Evolutionary conservation across 2,329 filamentous ascomycete species (phyloP).

Genomic region (Orbilia ellipsospora): DNA sequence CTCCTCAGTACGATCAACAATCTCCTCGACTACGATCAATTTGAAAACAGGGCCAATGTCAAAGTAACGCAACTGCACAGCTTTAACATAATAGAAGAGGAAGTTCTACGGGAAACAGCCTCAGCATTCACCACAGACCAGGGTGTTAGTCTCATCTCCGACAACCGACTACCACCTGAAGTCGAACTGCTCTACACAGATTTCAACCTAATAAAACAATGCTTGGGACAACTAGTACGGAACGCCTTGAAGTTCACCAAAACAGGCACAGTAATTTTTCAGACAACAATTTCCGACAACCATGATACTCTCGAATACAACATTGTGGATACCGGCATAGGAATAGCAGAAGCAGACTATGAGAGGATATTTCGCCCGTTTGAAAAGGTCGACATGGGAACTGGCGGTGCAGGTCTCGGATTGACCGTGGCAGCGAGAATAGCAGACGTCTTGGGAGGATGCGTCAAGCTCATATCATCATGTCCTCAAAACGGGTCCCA

Average conservation of each 20-base stretch:
- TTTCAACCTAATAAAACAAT: slow-evolving; percentile 63
- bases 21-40: slow-evolving; percentile 45
- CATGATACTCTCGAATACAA: slow-evolving; percentile 62
- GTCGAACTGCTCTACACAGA: slow-evolving; percentile 62
- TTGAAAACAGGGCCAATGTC: slow-evolving; percentile 63
- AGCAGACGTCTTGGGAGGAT: slow-evolving; percentile 63
- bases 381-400: slow-evolving; percentile 63
- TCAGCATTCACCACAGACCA: slow-evolving; percentile 50
- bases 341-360: slow-evolving; percentile 62
- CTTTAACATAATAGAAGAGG: slow-evolving; percentile 60
- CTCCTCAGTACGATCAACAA: slow-evolving; percentile 49
- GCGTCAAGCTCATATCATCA: slow-evolving; percentile 62
- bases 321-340: slow-evolving; percentile 64
- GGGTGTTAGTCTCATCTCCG: slow-evolving; percentile 61
- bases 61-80: slow-evolving; percentile 60
- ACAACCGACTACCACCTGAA: slow-evolving; percentile 60
- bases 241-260: slow-evolving; percentile 64
- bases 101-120: slow-evolving; percentile 60
- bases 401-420: slow-evolving; percentile 64
- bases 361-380: slow-evolving; percentile 64
- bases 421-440: slow-evolving; percentile 64
- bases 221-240: slow-evolving; percentile 63
- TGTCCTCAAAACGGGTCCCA: slow-evolving; percentile 62
- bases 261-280: slow-evolving; percentile 62
- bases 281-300: slow-evolving; percentile 60